Conservation (phyloP, 306 rosid genomes). For the Quercus wislizeni region DNA sequence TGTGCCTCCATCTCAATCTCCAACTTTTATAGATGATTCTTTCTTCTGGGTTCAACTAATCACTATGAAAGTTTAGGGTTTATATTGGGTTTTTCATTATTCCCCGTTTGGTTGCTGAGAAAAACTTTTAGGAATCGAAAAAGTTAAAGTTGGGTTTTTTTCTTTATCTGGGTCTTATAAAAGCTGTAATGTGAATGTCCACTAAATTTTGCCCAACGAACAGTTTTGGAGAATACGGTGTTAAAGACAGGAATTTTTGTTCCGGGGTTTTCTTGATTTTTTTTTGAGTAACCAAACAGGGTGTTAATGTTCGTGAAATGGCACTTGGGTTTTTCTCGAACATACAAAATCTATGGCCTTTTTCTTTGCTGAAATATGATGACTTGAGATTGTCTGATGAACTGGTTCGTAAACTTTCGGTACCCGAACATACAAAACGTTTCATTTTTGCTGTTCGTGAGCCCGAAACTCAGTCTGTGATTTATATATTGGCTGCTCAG, state of each 20-base stretch:
- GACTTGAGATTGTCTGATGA: constrained; percentile 49
- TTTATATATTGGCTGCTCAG: constrained; percentile 65
- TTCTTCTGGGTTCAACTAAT: too few species aligned
- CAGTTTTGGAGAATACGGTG: too few species aligned
- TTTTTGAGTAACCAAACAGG: neutral
- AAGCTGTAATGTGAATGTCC: too few species aligned
- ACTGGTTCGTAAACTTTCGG: constrained; percentile 46
- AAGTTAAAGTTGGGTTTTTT: too few species aligned
- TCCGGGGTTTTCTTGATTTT: neutral
- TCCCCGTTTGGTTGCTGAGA: too few species aligned
- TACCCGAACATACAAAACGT: constrained; percentile 62
- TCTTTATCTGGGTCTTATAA: too few species aligned
- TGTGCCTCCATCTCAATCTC: too few species aligned
- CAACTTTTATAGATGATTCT: too few species aligned
- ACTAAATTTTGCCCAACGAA: too few species aligned
- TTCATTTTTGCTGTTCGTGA: constrained; percentile 64
- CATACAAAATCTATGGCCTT: constrained; percentile 69
- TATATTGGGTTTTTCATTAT: too few species aligned
- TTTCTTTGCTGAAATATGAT: constrained; percentile 41
- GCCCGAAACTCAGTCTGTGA: constrained; percentile 47
- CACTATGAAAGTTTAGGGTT: too few species aligned
- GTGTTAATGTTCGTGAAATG: constrained; percentile 36
- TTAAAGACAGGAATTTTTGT: neutral
- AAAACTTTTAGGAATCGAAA: too few species aligned
- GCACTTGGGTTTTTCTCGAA: constrained; percentile 45